Base-by-base conservation (phyloP, 1,284 basidiomycete species). In the Pseudomicrostroma phylloplanum region DNA sequence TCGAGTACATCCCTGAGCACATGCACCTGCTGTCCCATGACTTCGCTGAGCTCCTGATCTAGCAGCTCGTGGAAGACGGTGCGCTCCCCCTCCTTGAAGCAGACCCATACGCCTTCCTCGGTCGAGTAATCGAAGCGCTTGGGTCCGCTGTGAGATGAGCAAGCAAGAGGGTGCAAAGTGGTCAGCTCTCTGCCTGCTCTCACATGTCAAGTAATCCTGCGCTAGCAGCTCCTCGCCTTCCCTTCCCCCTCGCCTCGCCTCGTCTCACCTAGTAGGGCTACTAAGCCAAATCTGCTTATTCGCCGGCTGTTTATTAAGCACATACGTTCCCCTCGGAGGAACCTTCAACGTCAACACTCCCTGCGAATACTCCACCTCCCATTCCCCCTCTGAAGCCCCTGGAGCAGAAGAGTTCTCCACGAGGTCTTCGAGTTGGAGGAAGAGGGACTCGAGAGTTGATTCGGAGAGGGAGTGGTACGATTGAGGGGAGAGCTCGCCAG, bases 281-380 rank as follows among this genome's bases (percentile, higher is more conserved):
- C 91, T 93, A 40, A 98, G 83, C 94, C 94, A 98, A 76, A 98
- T 97, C 80, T 98, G 96, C 81, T 92, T 92, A 79, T 97, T 97
- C 6, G 96, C 94, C 9, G 94, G 94, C 80, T 98, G 94, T 83
- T 98, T 98, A 83, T 98, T 98, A 82, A 98, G 90, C 48, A 97
- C 94, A 82, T 96, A 98, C n/a, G 91, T 97, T 19, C 93, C 93
- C 7, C n/a, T 48, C 4, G 46, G 46, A 4, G 46, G 46, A n/a
- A 48, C 46, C 46, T 48, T 48, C 46, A 48, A 48, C 3, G 46
- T 48, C 23, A 48, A 11, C n/a, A 48, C 46, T 4, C 46, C 46
- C 46, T 48, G 46, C 46, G 46, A 48, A 48, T 48, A 48, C 12
- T 48, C 46, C 7, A 48, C 23, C 46, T 48, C 46, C 46, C 46